These are phyloP conservation scores for Xylogone sp. DNA, from an alignment of 2,329 filamentous ascomycete genomes.

Conservation along the genomic window DNA sequence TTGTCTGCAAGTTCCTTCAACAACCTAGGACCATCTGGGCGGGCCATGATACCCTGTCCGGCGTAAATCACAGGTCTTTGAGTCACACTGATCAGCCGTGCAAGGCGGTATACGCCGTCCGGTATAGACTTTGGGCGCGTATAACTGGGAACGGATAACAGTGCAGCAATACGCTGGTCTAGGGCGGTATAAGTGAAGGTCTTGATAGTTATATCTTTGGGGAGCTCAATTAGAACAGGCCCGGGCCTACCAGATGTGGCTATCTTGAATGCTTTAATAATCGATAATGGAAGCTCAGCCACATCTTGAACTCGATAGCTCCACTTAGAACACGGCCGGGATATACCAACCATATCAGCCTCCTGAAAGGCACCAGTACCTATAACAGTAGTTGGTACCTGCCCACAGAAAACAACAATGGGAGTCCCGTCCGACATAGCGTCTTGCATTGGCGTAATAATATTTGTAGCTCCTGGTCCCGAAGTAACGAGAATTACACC, in stretches of 20 bases:
- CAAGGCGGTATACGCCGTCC: not conserved
- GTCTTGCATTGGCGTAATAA: conserved; percentile 2
- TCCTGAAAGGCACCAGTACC: conserved; percentile 1
- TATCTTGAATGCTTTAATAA: conserved; percentile 3
- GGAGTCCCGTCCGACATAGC: not conserved
- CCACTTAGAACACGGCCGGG: conserved; percentile 1
- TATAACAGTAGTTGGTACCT: not conserved
- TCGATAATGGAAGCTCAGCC: not conserved
- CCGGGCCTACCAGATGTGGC: not conserved
- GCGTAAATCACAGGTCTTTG: not conserved
- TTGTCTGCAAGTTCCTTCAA: conserved; percentile 3
- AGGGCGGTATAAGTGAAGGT: no score
- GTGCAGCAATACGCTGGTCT: not conserved
- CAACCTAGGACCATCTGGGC: not conserved
- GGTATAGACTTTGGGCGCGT: not conserved
- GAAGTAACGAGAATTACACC: conserved; percentile 1
- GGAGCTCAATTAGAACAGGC: not conserved
- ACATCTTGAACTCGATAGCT: not conserved
- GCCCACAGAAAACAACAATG: conserved; percentile 1
- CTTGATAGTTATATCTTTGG: no score
- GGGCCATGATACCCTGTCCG: conserved; percentile 1
- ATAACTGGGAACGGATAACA: not conserved
- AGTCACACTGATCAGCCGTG: not conserved
- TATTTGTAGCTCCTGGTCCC: not conserved
- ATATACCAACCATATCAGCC: conserved; percentile 1